Base-by-base conservation (phyloP, 2,329 filamentous ascomycete species). In the Venturiaceae sp. region DNA sequence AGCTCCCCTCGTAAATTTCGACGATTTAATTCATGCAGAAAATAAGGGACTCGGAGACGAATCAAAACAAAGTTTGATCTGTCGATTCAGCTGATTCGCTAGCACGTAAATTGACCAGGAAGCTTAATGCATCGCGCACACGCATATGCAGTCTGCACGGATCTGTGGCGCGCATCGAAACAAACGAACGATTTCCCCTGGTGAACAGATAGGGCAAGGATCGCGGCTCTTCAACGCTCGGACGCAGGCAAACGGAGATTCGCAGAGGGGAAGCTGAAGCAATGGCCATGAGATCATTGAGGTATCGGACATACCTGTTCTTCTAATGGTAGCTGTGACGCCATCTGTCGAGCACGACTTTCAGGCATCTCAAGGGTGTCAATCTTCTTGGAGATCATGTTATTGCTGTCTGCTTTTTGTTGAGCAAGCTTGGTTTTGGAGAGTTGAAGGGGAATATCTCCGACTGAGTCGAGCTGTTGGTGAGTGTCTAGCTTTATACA, bases 341-440 rank as follows among this genome's bases (percentile, higher is more conserved):
- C 71, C 59, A 72, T 57, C 37, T 69, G 68, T 50, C 65, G 66
- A 46, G 71, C 71, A 61, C 60, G 66, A 34, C 71, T 66, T 28
- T 69, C 68, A 33, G 70, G 67, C 58, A 60, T 67, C 59, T 68
- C 65, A 44, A 68, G 56, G 7, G 63, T 63, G 58, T 67, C 69
- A 14, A 69, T 58, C 58, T 71, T 70, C 63, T 68, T 71, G 33
- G 66, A 68, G 33, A 66, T 61, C 68, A 71, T 72, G 53, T 64
- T 60, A 56, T 62, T 63, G n/a, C 67, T 63, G 30, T 63, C 63
- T n/a, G 36, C 11, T 32, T 36, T 14, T n/a, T 37, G 8, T 36
- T 5, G 28, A 32, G 9, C n/a, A 30, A 5, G 6, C 32, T 16
- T 14, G 23, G 44, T 21, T 55, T 34, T 30, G 13, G 30, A 39